A percentile compares a stretch with the other conserved stretches of the same genome.
Conservation (phyloP, 2,329 filamentous ascomycete genomes). For the Septoria linicola region DNA sequence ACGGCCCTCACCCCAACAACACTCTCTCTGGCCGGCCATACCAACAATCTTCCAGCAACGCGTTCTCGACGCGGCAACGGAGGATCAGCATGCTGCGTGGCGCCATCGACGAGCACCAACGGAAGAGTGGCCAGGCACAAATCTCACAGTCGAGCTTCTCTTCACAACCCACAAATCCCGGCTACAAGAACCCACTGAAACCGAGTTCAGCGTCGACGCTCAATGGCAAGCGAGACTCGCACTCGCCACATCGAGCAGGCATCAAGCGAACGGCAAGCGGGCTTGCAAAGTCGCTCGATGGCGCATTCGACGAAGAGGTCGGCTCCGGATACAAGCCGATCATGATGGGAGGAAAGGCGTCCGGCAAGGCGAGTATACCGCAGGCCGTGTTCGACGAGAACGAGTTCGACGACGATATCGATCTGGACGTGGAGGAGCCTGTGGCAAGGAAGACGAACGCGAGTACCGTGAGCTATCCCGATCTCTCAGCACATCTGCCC, state of each 20-base stretch:
- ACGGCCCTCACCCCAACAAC: constrained; percentile 13
- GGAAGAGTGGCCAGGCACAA: constrained; percentile 35
- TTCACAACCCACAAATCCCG: constrained; percentile 23
- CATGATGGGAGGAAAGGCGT: constrained; percentile 43
- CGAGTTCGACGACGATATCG: constrained; percentile 82
- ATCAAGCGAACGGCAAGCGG: constrained; percentile 50
- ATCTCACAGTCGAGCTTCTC: constrained; percentile 55
- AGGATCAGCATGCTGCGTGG: constrained; percentile 42
- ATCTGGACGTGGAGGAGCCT: constrained; percentile 68
- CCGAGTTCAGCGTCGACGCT: constrained; percentile 32
- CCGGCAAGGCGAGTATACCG: constrained; percentile 18
- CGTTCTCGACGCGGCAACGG: constrained; percentile 15
- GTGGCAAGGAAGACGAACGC: constrained; percentile 45
- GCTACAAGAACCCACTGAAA: constrained; percentile 38
- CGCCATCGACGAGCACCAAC: constrained; percentile 43
- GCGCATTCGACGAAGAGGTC: constrained; percentile 39
- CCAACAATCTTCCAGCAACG: too few relatives aligned
- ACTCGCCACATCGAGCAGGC: constrained; percentile 18
- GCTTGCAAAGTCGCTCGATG: constrained; percentile 46
- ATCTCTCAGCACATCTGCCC: constrained; percentile 35
- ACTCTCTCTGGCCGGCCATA: constrained; percentile 1
- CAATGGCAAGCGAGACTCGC: constrained; percentile 28
- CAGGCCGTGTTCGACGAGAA: constrained; percentile 64
- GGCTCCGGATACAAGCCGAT: constrained; percentile 35
- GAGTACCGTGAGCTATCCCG: constrained; percentile 44